Percentiles rank a stretch among this genome's conserved stretches.
These are phyloP conservation scores for Alternaria ethzedia DNA, from an alignment of 2,329 filamentous ascomycete genomes.

Conservation along the genomic window DNA sequence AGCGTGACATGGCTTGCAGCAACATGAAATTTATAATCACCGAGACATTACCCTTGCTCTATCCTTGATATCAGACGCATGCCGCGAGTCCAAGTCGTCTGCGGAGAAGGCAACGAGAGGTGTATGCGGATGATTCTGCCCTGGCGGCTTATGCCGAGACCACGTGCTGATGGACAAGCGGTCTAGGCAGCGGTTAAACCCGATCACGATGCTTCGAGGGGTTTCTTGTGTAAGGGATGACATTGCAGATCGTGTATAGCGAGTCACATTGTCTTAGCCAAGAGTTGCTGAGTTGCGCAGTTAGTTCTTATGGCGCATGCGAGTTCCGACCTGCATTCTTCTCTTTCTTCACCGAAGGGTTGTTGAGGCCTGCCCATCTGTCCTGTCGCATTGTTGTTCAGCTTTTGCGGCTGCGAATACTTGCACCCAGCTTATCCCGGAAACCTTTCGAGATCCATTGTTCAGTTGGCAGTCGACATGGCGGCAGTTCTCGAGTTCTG, in stretches of 20 bases:
- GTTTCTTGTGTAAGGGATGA: background rate
- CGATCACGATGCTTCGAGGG: background rate
- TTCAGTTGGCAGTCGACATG: background rate
- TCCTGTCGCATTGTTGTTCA: background rate
- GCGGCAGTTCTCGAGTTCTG: background rate
- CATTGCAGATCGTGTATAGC: background rate
- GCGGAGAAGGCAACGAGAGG: background rate
- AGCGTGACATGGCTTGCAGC: background rate
- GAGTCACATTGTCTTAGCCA: background rate
- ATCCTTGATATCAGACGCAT: background rate
- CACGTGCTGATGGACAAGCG: background rate
- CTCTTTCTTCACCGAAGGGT: background rate
- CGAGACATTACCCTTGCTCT: background rate
- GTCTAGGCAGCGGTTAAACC: background rate
- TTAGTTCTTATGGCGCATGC: background rate
- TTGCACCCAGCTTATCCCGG: background rate
- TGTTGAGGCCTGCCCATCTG: background rate
- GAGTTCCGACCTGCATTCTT: background rate
- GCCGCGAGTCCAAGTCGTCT: background rate
- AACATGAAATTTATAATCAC: background rate
- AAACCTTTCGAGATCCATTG: background rate
- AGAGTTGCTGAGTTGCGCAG: background rate
- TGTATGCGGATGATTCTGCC: background rate
- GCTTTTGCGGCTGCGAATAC: background rate
- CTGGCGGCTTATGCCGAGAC: background rate